Conservation (phyloP, 2,329 filamentous ascomycete species). For the Alternaria sp. region DNA sequence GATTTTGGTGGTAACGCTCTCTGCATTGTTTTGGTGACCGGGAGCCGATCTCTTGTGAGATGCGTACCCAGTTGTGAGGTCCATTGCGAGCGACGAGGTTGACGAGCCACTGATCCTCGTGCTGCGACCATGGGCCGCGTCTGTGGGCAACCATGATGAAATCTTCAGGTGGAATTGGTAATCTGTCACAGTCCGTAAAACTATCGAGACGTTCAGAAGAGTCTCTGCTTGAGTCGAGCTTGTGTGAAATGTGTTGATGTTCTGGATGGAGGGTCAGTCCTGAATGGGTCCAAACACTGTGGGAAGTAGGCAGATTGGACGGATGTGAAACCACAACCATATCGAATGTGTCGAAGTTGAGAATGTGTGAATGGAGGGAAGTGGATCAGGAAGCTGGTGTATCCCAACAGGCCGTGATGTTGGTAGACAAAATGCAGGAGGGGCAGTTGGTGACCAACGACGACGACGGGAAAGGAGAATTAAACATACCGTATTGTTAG, state of each 20-base stretch:
- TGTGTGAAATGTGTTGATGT: background rate
- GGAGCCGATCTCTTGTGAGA: slow-evolving; percentile 77
- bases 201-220: background rate
- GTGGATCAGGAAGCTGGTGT: background rate
- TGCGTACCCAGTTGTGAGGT: slow-evolving; percentile 88
- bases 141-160: slow-evolving; percentile 64
- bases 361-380: background rate
- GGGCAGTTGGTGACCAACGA: background rate
- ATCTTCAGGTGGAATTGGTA: background rate
- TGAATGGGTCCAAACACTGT: slow-evolving; percentile 11
- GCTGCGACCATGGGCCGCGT: slow-evolving; percentile 83
- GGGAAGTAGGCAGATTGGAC: background rate
- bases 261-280: slow-evolving; percentile 19
- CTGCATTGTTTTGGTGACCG: slow-evolving; percentile 94
- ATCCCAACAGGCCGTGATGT: background rate
- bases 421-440: background rate
- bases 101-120: slow-evolving; percentile 76
- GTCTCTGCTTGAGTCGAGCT: background rate
- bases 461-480: slow-evolving; percentile 2
- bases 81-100: slow-evolving; percentile 76
- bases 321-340: background rate
- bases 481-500: slow-evolving; percentile 15
- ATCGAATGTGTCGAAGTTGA: background rate
- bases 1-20: slow-evolving; percentile 92
- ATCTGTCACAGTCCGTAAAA: background rate